Conservation (phyloP, 148 eudicot genomes). For the Salicornia ramosissima region DNA sequence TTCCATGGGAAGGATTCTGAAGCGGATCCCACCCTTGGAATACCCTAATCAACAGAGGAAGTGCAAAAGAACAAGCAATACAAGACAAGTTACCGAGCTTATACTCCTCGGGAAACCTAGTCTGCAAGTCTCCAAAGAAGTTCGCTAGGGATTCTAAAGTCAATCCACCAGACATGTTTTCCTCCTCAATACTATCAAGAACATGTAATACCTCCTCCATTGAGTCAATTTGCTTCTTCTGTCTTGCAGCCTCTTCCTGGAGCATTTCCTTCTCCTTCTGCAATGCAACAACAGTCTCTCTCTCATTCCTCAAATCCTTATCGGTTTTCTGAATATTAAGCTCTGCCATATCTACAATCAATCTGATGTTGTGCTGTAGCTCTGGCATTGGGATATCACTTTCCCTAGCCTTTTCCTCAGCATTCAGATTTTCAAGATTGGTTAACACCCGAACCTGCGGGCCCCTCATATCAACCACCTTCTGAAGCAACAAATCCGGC, state of each 20-base stretch:
- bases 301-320: conserved; percentile 70
- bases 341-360: conserved; percentile 67
- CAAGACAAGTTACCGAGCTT: conserved; percentile 64
- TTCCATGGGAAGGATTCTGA: conserved; percentile 62
- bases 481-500: conserved; percentile 51
- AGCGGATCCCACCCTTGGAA: conserved; percentile 97
- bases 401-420: conserved; percentile 67
- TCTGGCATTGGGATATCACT: conserved; percentile 84
- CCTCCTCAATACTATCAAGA: conserved; percentile 48
- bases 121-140: conserved; percentile 50
- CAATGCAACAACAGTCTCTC: conserved; percentile 60
- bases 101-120: conserved; percentile 55
- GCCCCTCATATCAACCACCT: conserved; percentile 89
- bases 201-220: conserved; percentile 50
- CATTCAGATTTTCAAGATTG: conserved; percentile 76
- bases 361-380: conserved; percentile 67
- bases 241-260: conserved; percentile 43
- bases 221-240: conserved; percentile 57
- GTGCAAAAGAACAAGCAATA: conserved; percentile 72
- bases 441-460: conserved; percentile 84
- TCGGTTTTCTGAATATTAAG: conserved; percentile 69
- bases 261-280: conserved; percentile 79
- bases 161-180: conserved; percentile 46
- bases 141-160: conserved; percentile 62
- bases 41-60: conserved; percentile 66